Base-by-base conservation (phyloP, 768 basidiomycete genomes). In the Boletus reticulatus region DNA sequence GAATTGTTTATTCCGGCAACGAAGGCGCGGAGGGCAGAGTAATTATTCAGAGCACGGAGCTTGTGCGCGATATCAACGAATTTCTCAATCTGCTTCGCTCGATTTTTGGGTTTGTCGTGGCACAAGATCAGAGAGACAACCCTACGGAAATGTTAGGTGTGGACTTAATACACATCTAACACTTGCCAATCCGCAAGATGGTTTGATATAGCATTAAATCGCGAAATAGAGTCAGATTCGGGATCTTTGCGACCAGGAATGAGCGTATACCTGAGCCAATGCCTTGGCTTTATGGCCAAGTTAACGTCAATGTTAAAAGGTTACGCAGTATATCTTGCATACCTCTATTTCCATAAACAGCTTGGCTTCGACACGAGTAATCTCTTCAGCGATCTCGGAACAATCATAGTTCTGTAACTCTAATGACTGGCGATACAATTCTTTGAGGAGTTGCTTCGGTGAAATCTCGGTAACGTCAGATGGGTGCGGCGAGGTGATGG, bases 1-100 rank as follows among this genome's bases (percentile, higher is more conserved):
- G 93, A 84, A 58, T 84, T 85, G 64, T 91, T 89, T 73, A 98
- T 90, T 6, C 94, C 96, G 29, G 93, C 91, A n/a, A 98, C 86
- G 62, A 98, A 85, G 11, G 94, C 93, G 43, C 93, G 92, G 51
- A 97, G 74, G 1, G 89, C 91, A 34, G 94, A 93, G 69, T 97
- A 98, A 68, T 99, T 98, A 72, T 96, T 94, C 44, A 91, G 69
- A 13, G 80, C 78, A 32, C 96, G 87, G 41, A 99, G 78, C 52
- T 84, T 83, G 55, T 84, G 81, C 1, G 91, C 92, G 59, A 98
- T 84, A 47, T 89, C 85, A 24, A 94, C 85, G 55, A 98, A 87
- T 66, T 92, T 92, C 67, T 97, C 93, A 55, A 95, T 88, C 62
- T 94, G 87, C 55, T 79, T 83, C 4, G 87, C 89, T 41, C 96